Conservation (phyloP, 1,284 basidiomycete species). For the Cystobasidium pallidum region DNA sequence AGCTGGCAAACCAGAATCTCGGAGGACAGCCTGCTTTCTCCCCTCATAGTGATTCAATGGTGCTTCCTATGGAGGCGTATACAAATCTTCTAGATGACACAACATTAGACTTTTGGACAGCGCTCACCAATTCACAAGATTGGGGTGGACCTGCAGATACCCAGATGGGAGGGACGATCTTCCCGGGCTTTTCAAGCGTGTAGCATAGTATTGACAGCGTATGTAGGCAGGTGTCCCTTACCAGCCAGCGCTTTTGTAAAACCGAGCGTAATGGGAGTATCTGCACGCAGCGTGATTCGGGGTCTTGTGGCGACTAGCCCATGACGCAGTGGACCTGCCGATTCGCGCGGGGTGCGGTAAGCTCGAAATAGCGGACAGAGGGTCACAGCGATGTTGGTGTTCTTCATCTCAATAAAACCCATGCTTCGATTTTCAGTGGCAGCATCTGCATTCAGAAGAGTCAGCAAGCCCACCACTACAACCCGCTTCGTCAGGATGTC, state of each 20-base stretch:
- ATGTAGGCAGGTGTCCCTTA: too few relatives aligned
- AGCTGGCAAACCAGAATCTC: conserved; percentile 12
- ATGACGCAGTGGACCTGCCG: too few relatives aligned
- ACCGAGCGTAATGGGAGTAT: too few relatives aligned
- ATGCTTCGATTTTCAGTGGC: conserved; percentile 12
- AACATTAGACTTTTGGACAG: conserved; percentile 36
- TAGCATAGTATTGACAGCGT: too few relatives aligned
- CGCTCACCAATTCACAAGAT: conserved; percentile 30
- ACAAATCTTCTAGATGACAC: conserved; percentile 39
- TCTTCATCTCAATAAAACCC: neutral
- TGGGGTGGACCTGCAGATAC: conserved; percentile 6
- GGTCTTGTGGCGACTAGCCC: too few relatives aligned
- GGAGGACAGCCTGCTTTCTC: conserved; percentile 15
- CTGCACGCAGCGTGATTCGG: too few relatives aligned
- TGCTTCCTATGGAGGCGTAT: conserved; percentile 35
- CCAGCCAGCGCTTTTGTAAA: too few relatives aligned
- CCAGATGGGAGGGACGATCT: neutral
- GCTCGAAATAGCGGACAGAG: neutral
- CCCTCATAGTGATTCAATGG: conserved; percentile 18
- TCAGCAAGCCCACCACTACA: neutral
- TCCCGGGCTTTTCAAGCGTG: conserved; percentile 3
- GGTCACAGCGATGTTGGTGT: neutral
- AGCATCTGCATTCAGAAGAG: conserved; percentile 13
- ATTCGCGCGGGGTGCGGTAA: neutral
- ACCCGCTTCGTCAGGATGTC: conserved; percentile 23